Conservation (phyloP, 2,329 filamentous ascomycete species). For the Fusarium sp. region DNA sequence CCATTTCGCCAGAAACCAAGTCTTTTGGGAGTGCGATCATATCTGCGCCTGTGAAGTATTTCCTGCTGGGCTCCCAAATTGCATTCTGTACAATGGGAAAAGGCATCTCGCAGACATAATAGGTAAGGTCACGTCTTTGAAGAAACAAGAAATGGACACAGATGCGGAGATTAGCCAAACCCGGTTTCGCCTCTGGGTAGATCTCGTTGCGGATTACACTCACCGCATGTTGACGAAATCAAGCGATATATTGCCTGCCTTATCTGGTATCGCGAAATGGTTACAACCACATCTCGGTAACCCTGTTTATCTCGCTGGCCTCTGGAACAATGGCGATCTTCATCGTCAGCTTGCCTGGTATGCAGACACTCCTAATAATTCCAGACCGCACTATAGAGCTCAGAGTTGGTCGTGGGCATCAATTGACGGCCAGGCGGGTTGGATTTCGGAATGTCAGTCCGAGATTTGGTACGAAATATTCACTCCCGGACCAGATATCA, state of each 20-base stretch:
- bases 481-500: background rate
- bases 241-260: background rate
- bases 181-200: background rate
- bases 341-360: background rate
- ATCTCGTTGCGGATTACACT: background rate
- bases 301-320: background rate
- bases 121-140: accelerated
- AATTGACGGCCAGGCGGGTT: background rate
- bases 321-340: background rate
- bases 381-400: background rate
- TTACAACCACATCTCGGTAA: background rate
- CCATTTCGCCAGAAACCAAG: background rate
- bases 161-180: background rate
- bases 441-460: too few relatives aligned
- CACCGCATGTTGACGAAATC: accelerated
- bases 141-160: background rate
- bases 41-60: background rate
- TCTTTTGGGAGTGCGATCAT: background rate
- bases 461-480: accelerated
- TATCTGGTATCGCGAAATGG: background rate
- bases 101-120: accelerated
- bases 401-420: background rate
- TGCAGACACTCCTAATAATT: background rate
- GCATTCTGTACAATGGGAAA: accelerated
- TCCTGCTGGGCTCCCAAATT: background rate